Conservation (phyloP, 2,329 filamentous ascomycete genomes). For the Fusarium coicis region DNA sequence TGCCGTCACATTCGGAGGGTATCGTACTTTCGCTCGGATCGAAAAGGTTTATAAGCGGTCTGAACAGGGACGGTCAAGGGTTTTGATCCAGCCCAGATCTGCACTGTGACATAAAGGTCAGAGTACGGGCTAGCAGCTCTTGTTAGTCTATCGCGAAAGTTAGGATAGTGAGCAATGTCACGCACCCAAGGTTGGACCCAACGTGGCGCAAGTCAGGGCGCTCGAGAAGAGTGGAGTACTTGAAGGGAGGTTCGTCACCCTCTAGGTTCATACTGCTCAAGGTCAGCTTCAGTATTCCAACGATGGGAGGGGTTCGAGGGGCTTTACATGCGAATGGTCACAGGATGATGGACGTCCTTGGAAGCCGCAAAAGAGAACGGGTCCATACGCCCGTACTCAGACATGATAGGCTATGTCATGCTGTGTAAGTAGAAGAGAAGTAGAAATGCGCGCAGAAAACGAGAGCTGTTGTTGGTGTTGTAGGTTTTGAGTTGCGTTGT, state of each 20-base stretch:
- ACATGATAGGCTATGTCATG: conserved; percentile 50
- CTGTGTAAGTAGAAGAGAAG: not conserved
- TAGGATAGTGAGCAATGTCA: not conserved
- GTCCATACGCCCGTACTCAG: conserved; percentile 75
- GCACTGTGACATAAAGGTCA: conserved; percentile 91
- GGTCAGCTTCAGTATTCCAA: conserved; percentile 27
- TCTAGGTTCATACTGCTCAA: conserved; percentile 58
- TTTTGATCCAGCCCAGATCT: conserved; percentile 96
- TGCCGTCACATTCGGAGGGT: not conserved
- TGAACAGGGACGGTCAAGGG: conserved; percentile 91
- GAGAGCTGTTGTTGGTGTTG: not conserved
- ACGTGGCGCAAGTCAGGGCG: conserved; percentile 85
- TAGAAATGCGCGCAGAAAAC: not conserved
- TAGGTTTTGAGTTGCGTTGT: conserved; percentile 8
- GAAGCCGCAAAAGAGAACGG: conserved; percentile 96
- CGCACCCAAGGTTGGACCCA: conserved; percentile 82
- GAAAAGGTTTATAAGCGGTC: conserved; percentile 92
- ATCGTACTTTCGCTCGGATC: conserved; percentile 70
- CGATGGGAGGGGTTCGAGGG: not conserved
- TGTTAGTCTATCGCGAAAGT: conserved; percentile 35
- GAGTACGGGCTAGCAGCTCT: conserved; percentile 71
- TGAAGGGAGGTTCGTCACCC: conserved; percentile 55
- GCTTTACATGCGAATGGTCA: conserved; percentile 71
- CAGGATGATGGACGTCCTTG: conserved; percentile 80
- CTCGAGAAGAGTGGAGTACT: conserved; percentile 77